phyloP scores from a whole-genome alignment of 2,329 filamentous ascomycete species.

The Alternaria ethzedia region DNA sequence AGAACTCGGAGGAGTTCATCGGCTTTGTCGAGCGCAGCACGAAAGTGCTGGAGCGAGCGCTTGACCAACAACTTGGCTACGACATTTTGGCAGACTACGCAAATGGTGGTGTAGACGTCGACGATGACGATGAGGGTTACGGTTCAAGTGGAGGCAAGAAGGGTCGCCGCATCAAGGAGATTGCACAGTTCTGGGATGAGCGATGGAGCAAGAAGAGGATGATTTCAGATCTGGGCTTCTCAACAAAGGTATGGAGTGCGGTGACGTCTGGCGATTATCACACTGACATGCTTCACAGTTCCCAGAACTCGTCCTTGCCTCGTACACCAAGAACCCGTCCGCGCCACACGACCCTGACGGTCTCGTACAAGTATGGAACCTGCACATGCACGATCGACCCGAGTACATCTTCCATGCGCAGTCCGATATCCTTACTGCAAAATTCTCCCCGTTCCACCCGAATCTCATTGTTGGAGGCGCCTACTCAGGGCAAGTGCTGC shows the following conservation, averaged over 20 bases:
- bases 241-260: constrained; percentile 70
- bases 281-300: constrained; percentile 59
- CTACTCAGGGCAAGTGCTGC: constrained; percentile 92
- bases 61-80: constrained; percentile 94
- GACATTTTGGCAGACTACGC: constrained; percentile 96
- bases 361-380: constrained; percentile 95
- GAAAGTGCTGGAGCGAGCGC: constrained; percentile 93
- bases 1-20: constrained; percentile 88
- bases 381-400: constrained; percentile 89
- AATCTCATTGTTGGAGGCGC: constrained; percentile 95
- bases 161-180: constrained; percentile 79
- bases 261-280: not conserved
- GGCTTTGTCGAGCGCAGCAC: constrained; percentile 95
- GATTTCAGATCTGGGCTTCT: constrained; percentile 95
- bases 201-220: constrained; percentile 97
- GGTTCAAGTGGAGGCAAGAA: constrained; percentile 74
- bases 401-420: constrained; percentile 98
- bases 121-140: constrained; percentile 79
- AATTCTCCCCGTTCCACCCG: constrained; percentile 98
- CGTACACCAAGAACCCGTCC: constrained; percentile 96
- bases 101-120: constrained; percentile 75
- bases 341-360: constrained; percentile 94
- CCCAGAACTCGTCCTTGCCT: constrained; percentile 87
- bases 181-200: constrained; percentile 92
- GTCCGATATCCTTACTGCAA: constrained; percentile 92